These are phyloP conservation scores for Fusarium mangiferae DNA, from an alignment of 2,329 filamentous ascomycete species.

Conservation along the genomic window DNA sequence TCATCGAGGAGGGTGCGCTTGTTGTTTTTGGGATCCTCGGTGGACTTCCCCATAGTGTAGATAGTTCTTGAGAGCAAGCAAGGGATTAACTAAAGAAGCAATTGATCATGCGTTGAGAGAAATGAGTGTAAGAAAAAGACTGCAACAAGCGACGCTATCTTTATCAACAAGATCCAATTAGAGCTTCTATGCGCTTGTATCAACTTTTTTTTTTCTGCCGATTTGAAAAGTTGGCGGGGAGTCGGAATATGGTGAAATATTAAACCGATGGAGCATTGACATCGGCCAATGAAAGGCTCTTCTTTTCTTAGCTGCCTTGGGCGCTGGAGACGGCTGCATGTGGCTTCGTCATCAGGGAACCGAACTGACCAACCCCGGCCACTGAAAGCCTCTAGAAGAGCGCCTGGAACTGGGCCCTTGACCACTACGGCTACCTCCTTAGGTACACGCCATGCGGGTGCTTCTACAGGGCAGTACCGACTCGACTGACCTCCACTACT, in stretches of 20 bases:
- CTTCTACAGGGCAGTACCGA: neutral
- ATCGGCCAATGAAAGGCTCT: conserved; percentile 12
- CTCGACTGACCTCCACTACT: neutral
- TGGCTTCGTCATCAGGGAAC: conserved; percentile 43
- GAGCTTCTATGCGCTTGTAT: conserved; percentile 23
- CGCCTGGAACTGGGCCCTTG: conserved; percentile 17
- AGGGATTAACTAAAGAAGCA: neutral
- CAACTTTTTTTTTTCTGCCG: conserved; percentile 46
- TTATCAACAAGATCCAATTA: conserved; percentile 24
- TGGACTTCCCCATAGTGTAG: conserved; percentile 29
- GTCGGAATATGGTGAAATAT: conserved; percentile 17
- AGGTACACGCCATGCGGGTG: neutral
- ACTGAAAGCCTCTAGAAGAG: conserved; percentile 29
- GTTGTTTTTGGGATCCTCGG: conserved; percentile 48
- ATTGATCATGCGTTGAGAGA: neutral
- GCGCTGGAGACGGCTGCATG: conserved; percentile 7
- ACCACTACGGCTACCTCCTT: conserved; percentile 18
- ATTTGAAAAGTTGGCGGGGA: conserved; percentile 49
- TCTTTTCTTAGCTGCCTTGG: conserved; percentile 1
- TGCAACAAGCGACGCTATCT: conserved; percentile 19
- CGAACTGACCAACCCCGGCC: conserved; percentile 39
- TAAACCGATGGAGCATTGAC: neutral
- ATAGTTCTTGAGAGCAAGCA: neutral
- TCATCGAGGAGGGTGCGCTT: conserved; percentile 67
- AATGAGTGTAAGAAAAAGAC: conserved; percentile 1